Percentiles rank a stretch among this genome's conserved stretches.
Conservation (phyloP, 805 yeast genomes). For the Saturnispora sekii region DNA sequence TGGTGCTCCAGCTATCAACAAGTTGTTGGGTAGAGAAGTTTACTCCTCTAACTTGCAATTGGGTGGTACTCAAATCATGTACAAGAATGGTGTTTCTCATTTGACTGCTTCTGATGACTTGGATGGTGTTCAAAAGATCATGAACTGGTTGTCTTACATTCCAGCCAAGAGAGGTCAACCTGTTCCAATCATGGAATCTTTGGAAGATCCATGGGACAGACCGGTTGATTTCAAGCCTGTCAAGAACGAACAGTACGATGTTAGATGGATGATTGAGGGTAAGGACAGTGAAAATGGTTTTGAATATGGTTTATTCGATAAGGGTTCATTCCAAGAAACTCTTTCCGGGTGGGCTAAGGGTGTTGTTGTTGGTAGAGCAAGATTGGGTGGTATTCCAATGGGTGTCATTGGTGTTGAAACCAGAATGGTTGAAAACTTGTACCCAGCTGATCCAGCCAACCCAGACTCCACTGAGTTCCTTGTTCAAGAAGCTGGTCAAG, state of each 20-base stretch:
- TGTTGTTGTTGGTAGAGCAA: conserved; percentile 97
- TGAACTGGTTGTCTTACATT: conserved; percentile 91
- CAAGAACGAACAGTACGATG: conserved; percentile 70
- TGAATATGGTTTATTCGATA: conserved; percentile 86
- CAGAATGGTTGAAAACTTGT: conserved; percentile 74
- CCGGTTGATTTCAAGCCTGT: conserved; percentile 74
- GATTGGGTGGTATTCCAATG: conserved; percentile 97
- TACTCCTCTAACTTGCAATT: conserved; percentile 93
- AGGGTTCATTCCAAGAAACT: conserved; percentile 89
- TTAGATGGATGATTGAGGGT: conserved; percentile 92
- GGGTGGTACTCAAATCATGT: conserved; percentile 99
- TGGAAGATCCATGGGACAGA: conserved; percentile 86
- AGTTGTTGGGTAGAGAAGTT: conserved; percentile 92
- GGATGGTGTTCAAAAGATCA: conserved; percentile 90
- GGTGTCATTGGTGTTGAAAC: conserved; percentile 98
- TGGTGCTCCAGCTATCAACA: conserved; percentile 98
- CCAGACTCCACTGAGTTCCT: conserved; percentile 84
- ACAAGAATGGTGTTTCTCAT: conserved; percentile 96
- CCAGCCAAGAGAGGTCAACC: conserved; percentile 88
- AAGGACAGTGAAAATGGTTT: conserved; percentile 60
- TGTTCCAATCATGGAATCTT: conserved; percentile 73
- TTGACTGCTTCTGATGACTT: conserved; percentile 94
- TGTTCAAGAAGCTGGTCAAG: conserved; percentile 97
- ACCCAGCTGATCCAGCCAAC: conserved; percentile 98
- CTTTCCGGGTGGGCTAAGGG: conserved; percentile 98